Base-by-base conservation (phyloP, 225 moss, liverwort and hornwort species). In the Marchantia polymorpha region DNA sequence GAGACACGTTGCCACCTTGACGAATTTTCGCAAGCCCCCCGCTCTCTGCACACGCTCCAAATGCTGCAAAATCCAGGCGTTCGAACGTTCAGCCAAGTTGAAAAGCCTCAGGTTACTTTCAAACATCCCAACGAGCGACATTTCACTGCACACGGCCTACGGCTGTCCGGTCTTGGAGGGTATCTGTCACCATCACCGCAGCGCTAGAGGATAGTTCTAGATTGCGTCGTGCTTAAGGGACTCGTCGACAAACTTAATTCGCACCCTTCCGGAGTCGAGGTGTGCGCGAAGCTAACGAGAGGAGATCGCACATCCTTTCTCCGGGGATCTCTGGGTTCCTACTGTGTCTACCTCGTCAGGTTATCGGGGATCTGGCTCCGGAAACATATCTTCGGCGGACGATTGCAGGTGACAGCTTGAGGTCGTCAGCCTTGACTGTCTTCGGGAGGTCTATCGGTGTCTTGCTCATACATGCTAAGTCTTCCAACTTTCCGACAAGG, bases 41-140 rank as follows among this genome's bases (percentile, higher is more conserved):
- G 22, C 64, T 20, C 20, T 64, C 22, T 10, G 3, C 64, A 22
- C n/a, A 64, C 2, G 10, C 64, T 20, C 64, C 64, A 20, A 64
- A 64, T 23, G 25, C 64, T 64, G 64, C 64, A 64, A 64, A 64
- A 64, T 64, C 64, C 22, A 64, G 64, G 54, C 23, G 64, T 64
- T 64, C 20, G 20, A 22, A 64, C 1, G 64, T 64, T 64, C 64
- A 64, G 64, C 3, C 22, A 64, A 64, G 5, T 64, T 0, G 10
- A 64, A 56, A 56, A 5, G 13, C 56, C 6, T 54, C 9, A 54
- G 53, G 53, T 7, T 54, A 54, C 8, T 7, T 14, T 7, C 9
- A 54, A 54, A 54, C 8, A 22, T 64, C 64, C n/a, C 10, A 64
- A 10, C 17, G 20, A 64, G 10, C n/a, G 8, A 1, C 56, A 56